phyloP scores from a whole-genome alignment of 257 asterid genomes.

The Schizonepeta tenuifolia region DNA sequence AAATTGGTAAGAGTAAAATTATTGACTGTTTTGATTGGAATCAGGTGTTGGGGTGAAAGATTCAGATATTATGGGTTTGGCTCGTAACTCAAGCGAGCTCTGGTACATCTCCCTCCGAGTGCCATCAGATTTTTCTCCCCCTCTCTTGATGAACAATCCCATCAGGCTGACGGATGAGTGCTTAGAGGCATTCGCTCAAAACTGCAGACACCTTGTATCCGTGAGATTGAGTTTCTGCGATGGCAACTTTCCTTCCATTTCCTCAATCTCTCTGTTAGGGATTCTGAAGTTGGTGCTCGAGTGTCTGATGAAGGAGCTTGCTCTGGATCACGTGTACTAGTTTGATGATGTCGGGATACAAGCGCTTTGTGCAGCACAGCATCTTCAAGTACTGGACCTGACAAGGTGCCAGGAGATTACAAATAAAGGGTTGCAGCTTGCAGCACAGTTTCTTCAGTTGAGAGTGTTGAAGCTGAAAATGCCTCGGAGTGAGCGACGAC shows the following conservation, averaged over 20 bases:
- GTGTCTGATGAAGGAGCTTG: conserved; percentile 73
- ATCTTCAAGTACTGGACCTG: conserved; percentile 65
- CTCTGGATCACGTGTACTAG: conserved; percentile 66
- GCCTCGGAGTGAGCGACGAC: conserved; percentile 72
- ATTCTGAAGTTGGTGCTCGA: conserved; percentile 55
- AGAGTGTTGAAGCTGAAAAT: conserved; percentile 61
- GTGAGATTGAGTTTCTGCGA: conserved; percentile 64
- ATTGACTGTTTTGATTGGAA: no score
- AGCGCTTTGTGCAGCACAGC: conserved; percentile 62
- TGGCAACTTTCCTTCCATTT: conserved; percentile 60
- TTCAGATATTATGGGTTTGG: conserved; percentile 67
- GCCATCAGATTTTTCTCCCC: conserved; percentile 68
- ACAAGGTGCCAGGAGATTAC: conserved; percentile 82
- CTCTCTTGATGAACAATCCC: conserved; percentile 62
- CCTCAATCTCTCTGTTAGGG: conserved; percentile 68
- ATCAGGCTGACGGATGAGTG: conserved; percentile 70
- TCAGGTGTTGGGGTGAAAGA: conserved; percentile 83
- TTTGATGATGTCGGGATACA: conserved; percentile 76
- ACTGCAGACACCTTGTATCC: conserved; percentile 61
- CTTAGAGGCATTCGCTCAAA: conserved; percentile 60
- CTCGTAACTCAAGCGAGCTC: conserved; percentile 67
- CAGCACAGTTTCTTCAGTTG: conserved; percentile 50
- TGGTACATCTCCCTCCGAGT: conserved; percentile 67
- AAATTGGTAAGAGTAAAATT: no score
- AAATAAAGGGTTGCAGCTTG: conserved; percentile 73